phyloP scores from a whole-genome alignment of 768 basidiomycete genomes.

The Boletus reticulatus region DNA sequence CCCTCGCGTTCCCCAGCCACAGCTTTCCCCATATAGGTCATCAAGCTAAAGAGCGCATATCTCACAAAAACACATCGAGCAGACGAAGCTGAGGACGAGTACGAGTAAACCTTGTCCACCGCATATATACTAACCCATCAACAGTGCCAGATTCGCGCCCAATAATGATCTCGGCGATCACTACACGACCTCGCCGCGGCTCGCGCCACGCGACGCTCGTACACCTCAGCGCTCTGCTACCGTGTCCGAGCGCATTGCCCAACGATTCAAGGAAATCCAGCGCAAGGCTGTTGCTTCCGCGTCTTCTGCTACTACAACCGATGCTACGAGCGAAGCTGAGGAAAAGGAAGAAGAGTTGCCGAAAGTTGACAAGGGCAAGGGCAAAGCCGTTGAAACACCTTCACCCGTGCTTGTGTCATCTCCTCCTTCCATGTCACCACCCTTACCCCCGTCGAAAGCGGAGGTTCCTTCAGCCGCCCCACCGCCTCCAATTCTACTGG shows the following conservation, averaged over 20 bases:
- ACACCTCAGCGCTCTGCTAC: constrained; percentile 65
- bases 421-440: constrained; percentile 64
- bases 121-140: constrained; percentile 8
- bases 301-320: constrained; percentile 25
- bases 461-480: constrained; percentile 38
- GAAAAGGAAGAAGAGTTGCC: constrained; percentile 37
- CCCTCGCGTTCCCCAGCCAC: not conserved
- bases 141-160: constrained; percentile 86
- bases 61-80: constrained; percentile 75
- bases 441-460: constrained; percentile 44
- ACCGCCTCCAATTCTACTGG: constrained; percentile 62
- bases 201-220: constrained; percentile 55
- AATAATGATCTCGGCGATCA: constrained; percentile 60
- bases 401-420: constrained; percentile 39
- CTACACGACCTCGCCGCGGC: constrained; percentile 78
- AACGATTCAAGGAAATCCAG: constrained; percentile 79
- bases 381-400: constrained; percentile 51
- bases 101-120: constrained; percentile 31
- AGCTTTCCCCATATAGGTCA: constrained; percentile 34
- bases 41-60: constrained; percentile 75
- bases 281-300: constrained; percentile 43
- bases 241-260: constrained; percentile 83
- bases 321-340: constrained; percentile 22
- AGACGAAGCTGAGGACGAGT: constrained; percentile 96
- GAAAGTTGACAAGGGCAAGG: constrained; percentile 84